A percentile compares a stretch with the other conserved stretches of the same genome.
Evolutionary conservation across 495 filamentous ascomycete species (phyloP).

Genomic region (Cladorrhinum samala): DNA sequence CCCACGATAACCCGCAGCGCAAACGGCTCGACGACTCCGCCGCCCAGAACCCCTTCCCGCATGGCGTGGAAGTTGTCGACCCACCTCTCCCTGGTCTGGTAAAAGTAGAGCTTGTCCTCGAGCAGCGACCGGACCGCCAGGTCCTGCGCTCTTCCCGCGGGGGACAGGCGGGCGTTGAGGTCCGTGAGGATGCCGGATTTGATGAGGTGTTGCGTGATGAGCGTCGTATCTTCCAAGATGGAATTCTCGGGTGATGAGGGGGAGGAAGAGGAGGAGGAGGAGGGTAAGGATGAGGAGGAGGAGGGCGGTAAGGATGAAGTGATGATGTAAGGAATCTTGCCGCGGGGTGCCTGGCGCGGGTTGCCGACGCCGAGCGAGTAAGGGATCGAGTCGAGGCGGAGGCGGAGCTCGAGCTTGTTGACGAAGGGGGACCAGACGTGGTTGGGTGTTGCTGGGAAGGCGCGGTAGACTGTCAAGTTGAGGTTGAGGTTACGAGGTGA

Average conservation of each 20-base stretch:
- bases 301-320: too few species aligned
- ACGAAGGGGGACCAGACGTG: conserved; percentile 62
- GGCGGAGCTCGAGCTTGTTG: conserved; percentile 56
- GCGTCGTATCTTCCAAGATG: conserved; percentile 41
- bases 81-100: conserved; percentile 47
- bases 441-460: conserved; percentile 31
- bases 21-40: conserved; percentile 36
- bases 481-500: neutral
- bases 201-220: conserved; percentile 46
- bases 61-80: conserved; percentile 55
- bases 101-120: conserved; percentile 58
- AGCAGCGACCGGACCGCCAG: conserved; percentile 47
- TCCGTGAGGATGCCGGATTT: conserved; percentile 38
- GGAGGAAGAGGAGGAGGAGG: conserved; percentile 14
- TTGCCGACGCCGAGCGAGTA: conserved; percentile 46
- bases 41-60: conserved; percentile 44
- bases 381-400: conserved; percentile 46
- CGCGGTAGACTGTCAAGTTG: conserved; percentile 51
- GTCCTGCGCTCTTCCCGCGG: conserved; percentile 40
- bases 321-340: conserved; percentile 60
- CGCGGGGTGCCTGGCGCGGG: conserved; percentile 38
- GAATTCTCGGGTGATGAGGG: neutral
- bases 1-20: conserved; percentile 51
- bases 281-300: too few species aligned
- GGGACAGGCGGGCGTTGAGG: conserved; percentile 38